Evolutionary conservation across 1,284 basidiomycete genomes (phyloP), one percentile per base, ranked within the genome.

Genomic region (Tilletiaria anomala): DNA sequence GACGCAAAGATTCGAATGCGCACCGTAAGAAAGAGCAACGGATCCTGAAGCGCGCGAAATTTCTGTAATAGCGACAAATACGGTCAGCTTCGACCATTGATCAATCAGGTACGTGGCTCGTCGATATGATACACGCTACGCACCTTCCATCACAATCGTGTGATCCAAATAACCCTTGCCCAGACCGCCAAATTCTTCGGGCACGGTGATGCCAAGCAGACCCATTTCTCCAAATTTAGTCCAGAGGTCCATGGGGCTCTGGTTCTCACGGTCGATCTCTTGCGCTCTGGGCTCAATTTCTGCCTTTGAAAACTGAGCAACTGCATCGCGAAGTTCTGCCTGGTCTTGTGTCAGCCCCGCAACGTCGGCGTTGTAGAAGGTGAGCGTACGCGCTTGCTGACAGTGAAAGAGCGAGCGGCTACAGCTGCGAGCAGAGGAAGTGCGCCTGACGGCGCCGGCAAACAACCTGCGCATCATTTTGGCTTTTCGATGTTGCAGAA

Each of bases 1-100:
- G 14, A 56, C 57, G 37, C 48, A 67, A 4, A 60, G 51, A 33
- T 60, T 60, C 1, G 48, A 51, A 62, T 94, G 89, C 10, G 88
- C 87, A 41, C 87, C 88, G 56, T 94, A 94, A 3, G 83, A 87
- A 8, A 94, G 75, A 1, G 81, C 88, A 23, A 94, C 79, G 3
- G 83, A 85, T 17, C 86, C 88, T 5, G 85, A 89, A 5, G 84
- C 83, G 20, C 79, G 73, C 19, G 86, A 89, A 41, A 94, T 72
- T 54, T 84, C 82, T 71, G 37, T n/a, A 12, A 21, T 8, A n/a
- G n/a, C n/a, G n/a, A 10, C 15, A 18, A 19, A 6, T 5, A 12
- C 23, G 29, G 32, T 11, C 6, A 35, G 24, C 15, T 40, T 24
- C 32, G 16, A 19, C 22, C 18, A 5, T 8, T 14, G 11, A 4